Evolutionary conservation across 805 yeast genomes (phyloP), one percentile per base, ranked within the genome.

Genomic region (Aciculoconidium aculeatum): DNA sequence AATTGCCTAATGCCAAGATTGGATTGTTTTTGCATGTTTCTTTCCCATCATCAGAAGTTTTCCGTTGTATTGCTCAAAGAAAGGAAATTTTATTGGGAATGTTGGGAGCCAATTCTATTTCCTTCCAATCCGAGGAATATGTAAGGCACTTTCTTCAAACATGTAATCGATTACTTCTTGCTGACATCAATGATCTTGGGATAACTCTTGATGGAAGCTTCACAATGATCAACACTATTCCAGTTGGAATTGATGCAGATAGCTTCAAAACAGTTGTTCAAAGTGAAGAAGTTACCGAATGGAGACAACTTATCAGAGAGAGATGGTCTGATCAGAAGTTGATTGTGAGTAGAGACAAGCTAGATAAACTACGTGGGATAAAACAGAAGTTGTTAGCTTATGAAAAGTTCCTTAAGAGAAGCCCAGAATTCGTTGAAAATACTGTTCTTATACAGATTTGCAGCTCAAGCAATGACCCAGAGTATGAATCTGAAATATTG

Each of bases 31-130:
- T 92, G 34, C 98, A 92, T 48, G 84, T 90, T 9, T 82, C 97
- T 1, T 90, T 90, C 62, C 98, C 98, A 6, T 83, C 95, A 3
- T 77, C 90, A 34, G 98, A 90, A 53, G 95, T 90, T 3, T 92
- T 88, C 58, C 70, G 97, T 40, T 88, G 96, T 46, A 71, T 90
- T 37, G 95, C 97, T 1, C 92, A 86, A 45, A 70, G 98, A 45
- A 77, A 75, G 28, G 72, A 71, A 8, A 66, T 92, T 9, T 61
- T 92, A 10, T 67, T 72, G 36, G 98, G 98, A 12, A 67, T 90
- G 59, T 61, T 92, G 17, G 97, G 95, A 8, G 87, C 97, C 2
- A 86, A 85, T 49, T 75, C 81, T 34, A 72, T 92, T 25, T 77
- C 88, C 3, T 88, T 92, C 62, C 98, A 92, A 54, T 88, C 90